Conservation (phyloP, 352 stramenopile species). For the Aphanomyces astaci region DNA sequence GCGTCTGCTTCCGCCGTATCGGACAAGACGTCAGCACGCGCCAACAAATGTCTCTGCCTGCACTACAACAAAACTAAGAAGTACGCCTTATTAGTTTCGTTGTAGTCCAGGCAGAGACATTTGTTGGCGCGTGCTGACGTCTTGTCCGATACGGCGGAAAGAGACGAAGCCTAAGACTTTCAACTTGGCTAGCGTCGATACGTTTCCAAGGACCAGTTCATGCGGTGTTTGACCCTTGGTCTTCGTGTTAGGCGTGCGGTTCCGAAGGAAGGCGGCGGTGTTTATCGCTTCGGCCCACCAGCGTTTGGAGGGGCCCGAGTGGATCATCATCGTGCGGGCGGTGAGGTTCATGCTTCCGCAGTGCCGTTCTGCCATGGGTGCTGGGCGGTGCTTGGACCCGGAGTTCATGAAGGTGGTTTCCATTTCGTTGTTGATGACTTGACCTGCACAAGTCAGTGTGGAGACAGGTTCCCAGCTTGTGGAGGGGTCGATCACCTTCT, state of each 20-base stretch:
- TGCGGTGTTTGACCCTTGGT: not conserved
- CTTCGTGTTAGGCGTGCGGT: not conserved
- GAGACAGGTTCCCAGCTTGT: too few relatives aligned
- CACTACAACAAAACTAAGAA: too few relatives aligned
- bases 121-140: not conserved
- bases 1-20: too few relatives aligned
- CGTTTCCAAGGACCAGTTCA: not conserved
- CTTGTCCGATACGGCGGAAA: not conserved
- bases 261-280: not conserved
- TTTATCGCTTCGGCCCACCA: too few relatives aligned
- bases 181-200: not conserved
- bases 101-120: not conserved
- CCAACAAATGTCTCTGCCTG: too few relatives aligned
- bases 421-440: not conserved
- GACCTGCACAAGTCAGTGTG: not conserved
- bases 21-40: too few relatives aligned
- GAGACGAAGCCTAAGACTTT: not conserved
- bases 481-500: too few relatives aligned
- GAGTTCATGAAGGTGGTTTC: not conserved
- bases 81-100: too few relatives aligned
- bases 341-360: not conserved
- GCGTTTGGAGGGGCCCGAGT: too few relatives aligned
- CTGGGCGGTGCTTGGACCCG: not conserved
- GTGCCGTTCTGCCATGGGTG: not conserved
- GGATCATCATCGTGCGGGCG: not conserved